These are phyloP conservation scores for Geranium brycei DNA, from an alignment of 345 rosid genomes.

Conservation along the genomic window DNA sequence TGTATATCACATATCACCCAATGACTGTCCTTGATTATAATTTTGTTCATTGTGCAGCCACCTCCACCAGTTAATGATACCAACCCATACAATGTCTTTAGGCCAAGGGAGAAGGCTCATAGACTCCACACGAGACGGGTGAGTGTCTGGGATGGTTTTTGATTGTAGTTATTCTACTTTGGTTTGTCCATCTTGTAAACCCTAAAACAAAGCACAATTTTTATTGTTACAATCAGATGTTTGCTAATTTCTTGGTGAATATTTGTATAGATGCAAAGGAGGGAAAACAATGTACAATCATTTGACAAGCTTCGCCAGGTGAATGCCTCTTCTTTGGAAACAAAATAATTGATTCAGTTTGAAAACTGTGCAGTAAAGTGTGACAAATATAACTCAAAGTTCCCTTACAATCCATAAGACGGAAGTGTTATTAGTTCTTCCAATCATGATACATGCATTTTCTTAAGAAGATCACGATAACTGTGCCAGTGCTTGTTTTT, in stretches of 20 bases:
- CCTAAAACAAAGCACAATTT: neutral
- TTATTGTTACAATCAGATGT: neutral
- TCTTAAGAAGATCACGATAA: too few relatives aligned
- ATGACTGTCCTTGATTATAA: neutral
- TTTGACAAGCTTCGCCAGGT: conserved; percentile 99
- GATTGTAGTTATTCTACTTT: neutral
- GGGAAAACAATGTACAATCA: conserved; percentile 97
- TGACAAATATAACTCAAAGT: too few relatives aligned
- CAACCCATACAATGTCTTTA: conserved; percentile 91
- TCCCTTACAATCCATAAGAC: too few relatives aligned
- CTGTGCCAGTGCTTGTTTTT: too few relatives aligned
- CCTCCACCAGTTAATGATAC: conserved; percentile 97
- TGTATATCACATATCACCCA: neutral
- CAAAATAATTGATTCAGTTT: neutral
- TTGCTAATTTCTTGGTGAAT: conserved; percentile 7
- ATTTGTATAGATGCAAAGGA: conserved; percentile 76
- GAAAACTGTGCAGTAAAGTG: too few relatives aligned
- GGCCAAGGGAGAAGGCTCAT: conserved; percentile 94
- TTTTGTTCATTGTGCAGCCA: conserved; percentile 37
- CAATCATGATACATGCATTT: too few relatives aligned
- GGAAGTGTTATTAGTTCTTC: too few relatives aligned
- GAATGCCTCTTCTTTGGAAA: conserved; percentile 1
- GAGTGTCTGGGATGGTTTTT: conserved; percentile 6
- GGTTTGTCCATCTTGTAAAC: neutral
- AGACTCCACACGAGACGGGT: conserved; percentile 96